A percentile compares a stretch with the other conserved stretches of the same genome.
These are phyloP conservation scores for Macrolepiota fuliginosa DNA, from an alignment of 768 basidiomycete species.

Conservation along the genomic window DNA sequence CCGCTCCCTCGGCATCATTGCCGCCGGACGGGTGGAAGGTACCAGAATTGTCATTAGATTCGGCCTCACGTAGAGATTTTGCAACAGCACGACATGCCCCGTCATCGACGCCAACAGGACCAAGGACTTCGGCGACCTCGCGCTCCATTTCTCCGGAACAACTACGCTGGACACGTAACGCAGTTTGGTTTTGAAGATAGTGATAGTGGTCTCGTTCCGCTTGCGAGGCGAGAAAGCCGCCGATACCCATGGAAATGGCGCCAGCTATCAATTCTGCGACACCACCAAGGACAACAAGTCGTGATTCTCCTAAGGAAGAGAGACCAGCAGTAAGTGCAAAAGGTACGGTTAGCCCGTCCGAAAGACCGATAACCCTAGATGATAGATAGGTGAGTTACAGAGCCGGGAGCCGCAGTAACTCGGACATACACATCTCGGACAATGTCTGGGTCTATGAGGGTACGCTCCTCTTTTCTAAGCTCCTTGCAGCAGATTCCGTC, in stretches of 20 bases:
- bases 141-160: constrained; percentile 97
- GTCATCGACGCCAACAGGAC: constrained; percentile 88
- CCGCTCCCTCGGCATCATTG: constrained; percentile 54
- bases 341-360: constrained; percentile 87
- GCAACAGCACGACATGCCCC: constrained; percentile 77
- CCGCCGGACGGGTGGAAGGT: constrained; percentile 17
- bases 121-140: constrained; percentile 86
- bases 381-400: neutral
- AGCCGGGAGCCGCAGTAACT: neutral
- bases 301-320: constrained; percentile 84
- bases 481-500: constrained; percentile 87
- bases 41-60: constrained; percentile 38
- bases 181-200: constrained; percentile 72
- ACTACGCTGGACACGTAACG: constrained; percentile 79
- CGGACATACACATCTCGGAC: constrained; percentile 78
- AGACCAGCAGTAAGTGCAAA: constrained; percentile 90
- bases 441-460: constrained; percentile 82
- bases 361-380: constrained; percentile 81
- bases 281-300: constrained; percentile 91
- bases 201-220: constrained; percentile 95
- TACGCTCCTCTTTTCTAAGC: constrained; percentile 79
- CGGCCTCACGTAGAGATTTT: constrained; percentile 65
- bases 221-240: constrained; percentile 96
- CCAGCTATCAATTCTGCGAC: constrained; percentile 96
- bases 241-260: constrained; percentile 97